phyloP scores from a whole-genome alignment of 352 stramenopile genomes.

The Phytophthora capsici region DNA sequence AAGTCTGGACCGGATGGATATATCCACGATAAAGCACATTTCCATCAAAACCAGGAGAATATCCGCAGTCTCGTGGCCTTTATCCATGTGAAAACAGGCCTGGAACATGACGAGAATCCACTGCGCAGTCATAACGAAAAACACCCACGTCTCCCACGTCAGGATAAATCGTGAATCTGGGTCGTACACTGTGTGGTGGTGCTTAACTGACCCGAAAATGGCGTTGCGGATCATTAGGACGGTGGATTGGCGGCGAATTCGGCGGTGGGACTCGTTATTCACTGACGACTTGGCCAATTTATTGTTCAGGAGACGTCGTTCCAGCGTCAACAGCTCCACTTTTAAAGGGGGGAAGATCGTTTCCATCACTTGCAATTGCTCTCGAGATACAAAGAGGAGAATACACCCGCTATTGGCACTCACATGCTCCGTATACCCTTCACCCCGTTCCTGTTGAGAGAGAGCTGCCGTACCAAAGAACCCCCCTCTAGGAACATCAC shows the following conservation, averaged over 20 bases:
- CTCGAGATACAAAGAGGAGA: slow-evolving; percentile 52
- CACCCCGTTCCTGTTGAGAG: slow-evolving; percentile 43
- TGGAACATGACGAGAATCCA: slow-evolving; percentile 58
- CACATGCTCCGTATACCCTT: slow-evolving; percentile 61
- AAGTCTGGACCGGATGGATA: slow-evolving; percentile 57
- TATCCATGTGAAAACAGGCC: slow-evolving; percentile 11
- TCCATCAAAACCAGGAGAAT: slow-evolving; percentile 50
- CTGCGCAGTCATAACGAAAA: slow-evolving; percentile 59
- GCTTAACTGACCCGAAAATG: slow-evolving; percentile 25
- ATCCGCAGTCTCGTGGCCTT: slow-evolving; percentile 18
- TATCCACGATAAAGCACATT: slow-evolving; percentile 52
- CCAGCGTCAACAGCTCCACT: slow-evolving; percentile 50
- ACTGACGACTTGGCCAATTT: slow-evolving; percentile 45
- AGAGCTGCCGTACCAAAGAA: slow-evolving; percentile 61
- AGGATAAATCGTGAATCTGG: slow-evolving; percentile 55
- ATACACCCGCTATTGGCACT: slow-evolving; percentile 64
- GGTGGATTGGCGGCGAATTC: slow-evolving; percentile 25
- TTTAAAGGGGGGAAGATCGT: slow-evolving; percentile 53
- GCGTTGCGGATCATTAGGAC: slow-evolving; percentile 21
- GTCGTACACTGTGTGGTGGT: slow-evolving; percentile 30
- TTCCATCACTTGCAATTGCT: slow-evolving; percentile 59
- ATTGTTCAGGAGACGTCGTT: slow-evolving; percentile 47
- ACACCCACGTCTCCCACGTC: slow-evolving; percentile 70
- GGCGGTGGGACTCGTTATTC: slow-evolving; percentile 16
- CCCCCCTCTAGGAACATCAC: slow-evolving; percentile 39